These are phyloP conservation scores for Extremus antarcticus DNA, from an alignment of 495 filamentous ascomycete species.

Conservation along the genomic window DNA sequence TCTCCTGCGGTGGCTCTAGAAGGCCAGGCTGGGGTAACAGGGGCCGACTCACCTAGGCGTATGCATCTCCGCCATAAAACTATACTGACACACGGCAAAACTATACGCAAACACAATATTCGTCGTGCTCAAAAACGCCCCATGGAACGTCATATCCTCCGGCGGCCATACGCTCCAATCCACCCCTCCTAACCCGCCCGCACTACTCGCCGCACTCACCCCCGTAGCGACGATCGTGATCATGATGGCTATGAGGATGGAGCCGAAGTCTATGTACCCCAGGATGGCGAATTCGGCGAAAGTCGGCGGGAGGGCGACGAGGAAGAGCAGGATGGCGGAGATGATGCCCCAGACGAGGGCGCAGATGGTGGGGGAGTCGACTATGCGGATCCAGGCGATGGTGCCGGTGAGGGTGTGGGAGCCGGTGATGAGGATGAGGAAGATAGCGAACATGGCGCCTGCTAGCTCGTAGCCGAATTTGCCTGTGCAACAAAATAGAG, in stretches of 20 bases:
- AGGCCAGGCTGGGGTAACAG: no score
- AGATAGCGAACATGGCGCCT: constrained; percentile 20
- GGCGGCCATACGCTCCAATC: constrained; percentile 27
- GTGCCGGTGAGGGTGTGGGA: constrained; percentile 24
- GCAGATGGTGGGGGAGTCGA: constrained; percentile 16
- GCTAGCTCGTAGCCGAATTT: no score
- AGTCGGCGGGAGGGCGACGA: constrained; percentile 29
- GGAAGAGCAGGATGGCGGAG: constrained; percentile 21
- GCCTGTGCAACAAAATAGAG: no score
- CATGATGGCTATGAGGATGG: constrained; percentile 21
- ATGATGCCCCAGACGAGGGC: constrained; percentile 24
- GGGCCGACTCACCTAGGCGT: no score
- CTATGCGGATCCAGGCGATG: constrained; percentile 24
- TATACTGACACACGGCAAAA: constrained; percentile 15
- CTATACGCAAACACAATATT: constrained; percentile 36
- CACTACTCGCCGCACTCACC: constrained; percentile 18
- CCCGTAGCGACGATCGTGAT: constrained; percentile 25
- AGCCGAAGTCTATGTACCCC: constrained; percentile 23
- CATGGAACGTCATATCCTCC: constrained; percentile 18
- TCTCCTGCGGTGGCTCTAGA: no score
- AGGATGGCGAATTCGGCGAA: constrained; percentile 32
- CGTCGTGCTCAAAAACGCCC: constrained; percentile 35
- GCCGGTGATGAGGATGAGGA: constrained; percentile 21
- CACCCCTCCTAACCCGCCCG: constrained; percentile 25
- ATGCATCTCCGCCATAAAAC: constrained; percentile 26